Conservation (phyloP, 1,284 basidiomycete species). For the Tylopilus orsonianus region DNA sequence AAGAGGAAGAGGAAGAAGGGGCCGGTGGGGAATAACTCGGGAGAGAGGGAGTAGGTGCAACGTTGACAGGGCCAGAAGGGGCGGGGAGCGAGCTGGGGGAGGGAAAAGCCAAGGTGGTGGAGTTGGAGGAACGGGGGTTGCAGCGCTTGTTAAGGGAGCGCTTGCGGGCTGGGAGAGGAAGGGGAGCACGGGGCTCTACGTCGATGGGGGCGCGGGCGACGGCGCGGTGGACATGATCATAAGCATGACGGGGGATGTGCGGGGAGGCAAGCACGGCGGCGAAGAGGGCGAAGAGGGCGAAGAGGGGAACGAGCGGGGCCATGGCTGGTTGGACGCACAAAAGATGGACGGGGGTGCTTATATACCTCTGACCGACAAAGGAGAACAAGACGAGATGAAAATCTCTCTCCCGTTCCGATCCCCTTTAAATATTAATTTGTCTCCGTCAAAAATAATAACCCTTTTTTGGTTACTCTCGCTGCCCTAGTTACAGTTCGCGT, state of each 20-base stretch:
- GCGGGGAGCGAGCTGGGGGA: neutral
- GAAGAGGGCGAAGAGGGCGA: constrained; percentile 47
- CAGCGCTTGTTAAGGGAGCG: constrained; percentile 46
- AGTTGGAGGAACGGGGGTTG: constrained; percentile 24
- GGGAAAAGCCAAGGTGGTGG: constrained; percentile 10
- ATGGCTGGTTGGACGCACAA: constrained; percentile 31
- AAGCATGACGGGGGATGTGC: constrained; percentile 38
- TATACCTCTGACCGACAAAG: constrained; percentile 5
- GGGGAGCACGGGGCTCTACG: constrained; percentile 35
- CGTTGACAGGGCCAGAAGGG: constrained; percentile 12
- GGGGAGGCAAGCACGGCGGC: constrained; percentile 47
- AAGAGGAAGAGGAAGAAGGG: no score
- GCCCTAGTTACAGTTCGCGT: neutral
- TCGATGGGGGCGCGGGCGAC: constrained; percentile 37
- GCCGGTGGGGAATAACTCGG: no score
- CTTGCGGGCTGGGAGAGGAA: constrained; percentile 27
- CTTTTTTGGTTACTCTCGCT: neutral
- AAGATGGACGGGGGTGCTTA: constrained; percentile 7
- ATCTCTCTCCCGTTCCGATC: neutral
- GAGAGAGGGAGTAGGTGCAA: constrained; percentile 12
- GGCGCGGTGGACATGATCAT: constrained; percentile 32
- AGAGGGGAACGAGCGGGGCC: constrained; percentile 45
- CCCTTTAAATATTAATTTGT: neutral
- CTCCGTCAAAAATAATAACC: neutral
- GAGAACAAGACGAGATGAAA: neutral